Base-by-base conservation (phyloP, 192 early-diverging fungal species). In the Backusella parvicylindrica region DNA sequence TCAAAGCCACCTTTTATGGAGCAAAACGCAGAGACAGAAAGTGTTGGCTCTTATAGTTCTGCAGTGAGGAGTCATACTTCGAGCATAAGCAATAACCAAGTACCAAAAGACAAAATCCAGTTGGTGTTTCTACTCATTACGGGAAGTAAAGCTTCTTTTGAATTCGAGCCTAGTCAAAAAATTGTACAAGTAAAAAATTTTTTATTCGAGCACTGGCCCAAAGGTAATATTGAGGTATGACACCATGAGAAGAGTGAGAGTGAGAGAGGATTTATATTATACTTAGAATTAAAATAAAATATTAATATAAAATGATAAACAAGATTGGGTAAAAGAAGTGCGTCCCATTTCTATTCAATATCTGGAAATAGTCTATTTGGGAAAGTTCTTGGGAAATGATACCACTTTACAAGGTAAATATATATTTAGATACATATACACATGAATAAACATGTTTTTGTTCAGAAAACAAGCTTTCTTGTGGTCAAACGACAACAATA, bases 211-310 rank as follows among this genome's bases (percentile, higher is more conserved):
- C 53, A 56, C 23, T 56, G 53, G 53, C 53, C 53, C 53, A 56
- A 56, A 56, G 53, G 53, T 56, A 56, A 56, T 56, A 56, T 56
- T 26, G 53, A 56, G 53, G 53, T 56, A 56, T 56, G 53, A 21
- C 23, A 26, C 8, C 26, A 26, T 26, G 53, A 9, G 37, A 38
- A 9, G 11, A 9, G 11, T 38, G 11, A 38, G 11, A 38, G 37
- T 11, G n/a, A n/a, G n/a, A n/a, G n/a, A n/a, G n/a, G n/a, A n/a
- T n/a, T n/a, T n/a, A n/a, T n/a, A n/a, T n/a, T n/a, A n/a, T n/a
- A n/a, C n/a, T n/a, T n/a, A n/a, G n/a, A n/a, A n/a, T n/a, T n/a
- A n/a, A n/a, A n/a, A n/a, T n/a, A n/a, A n/a, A n/a, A n/a, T n/a
- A n/a, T n/a, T n/a, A 40, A 8, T 2, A 40, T 40, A 8, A 40